A percentile compares a stretch with the other conserved stretches of the same genome.
Evolutionary conservation across 805 yeast species (phyloP).

Genomic region (Zygoascus biomembranicola): DNA sequence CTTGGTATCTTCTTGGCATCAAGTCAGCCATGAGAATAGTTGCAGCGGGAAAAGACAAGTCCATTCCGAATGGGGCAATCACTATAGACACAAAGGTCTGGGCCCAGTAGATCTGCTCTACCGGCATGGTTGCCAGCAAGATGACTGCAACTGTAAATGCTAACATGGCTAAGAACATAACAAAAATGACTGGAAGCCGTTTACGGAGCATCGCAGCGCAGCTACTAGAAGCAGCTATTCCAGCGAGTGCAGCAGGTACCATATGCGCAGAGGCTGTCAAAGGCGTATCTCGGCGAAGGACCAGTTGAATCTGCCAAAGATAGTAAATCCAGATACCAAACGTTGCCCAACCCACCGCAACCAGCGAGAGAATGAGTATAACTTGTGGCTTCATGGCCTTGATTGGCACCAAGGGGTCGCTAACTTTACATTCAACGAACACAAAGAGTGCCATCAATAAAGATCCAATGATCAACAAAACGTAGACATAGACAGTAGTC

Average conservation of each 20-base stretch:
- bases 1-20: constrained; percentile 59
- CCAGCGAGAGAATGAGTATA: constrained; percentile 40
- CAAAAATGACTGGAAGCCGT: constrained; percentile 3
- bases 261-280: constrained; percentile 40
- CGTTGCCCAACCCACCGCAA: constrained; percentile 67
- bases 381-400: constrained; percentile 39
- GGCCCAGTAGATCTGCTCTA: constrained; percentile 50
- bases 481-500: constrained; percentile 50
- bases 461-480: constrained; percentile 44
- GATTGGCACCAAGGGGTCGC: constrained; percentile 47
- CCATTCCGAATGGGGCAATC: constrained; percentile 66
- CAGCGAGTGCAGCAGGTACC: constrained; percentile 26
- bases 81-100: constrained; percentile 49
- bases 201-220: constrained; percentile 7
- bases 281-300: constrained; percentile 42
- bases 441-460: constrained; percentile 39
- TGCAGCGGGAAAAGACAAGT: constrained; percentile 68
- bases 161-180: constrained; percentile 31
- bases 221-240: constrained; percentile 7
- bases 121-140: constrained; percentile 48
- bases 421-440: constrained; percentile 38
- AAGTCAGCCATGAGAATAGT: constrained; percentile 52
- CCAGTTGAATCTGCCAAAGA: constrained; percentile 43
- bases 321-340: constrained; percentile 71
- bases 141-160: constrained; percentile 49